Conservation (phyloP, 2,329 filamentous ascomycete genomes). For the Hypoxylon sp. region DNA sequence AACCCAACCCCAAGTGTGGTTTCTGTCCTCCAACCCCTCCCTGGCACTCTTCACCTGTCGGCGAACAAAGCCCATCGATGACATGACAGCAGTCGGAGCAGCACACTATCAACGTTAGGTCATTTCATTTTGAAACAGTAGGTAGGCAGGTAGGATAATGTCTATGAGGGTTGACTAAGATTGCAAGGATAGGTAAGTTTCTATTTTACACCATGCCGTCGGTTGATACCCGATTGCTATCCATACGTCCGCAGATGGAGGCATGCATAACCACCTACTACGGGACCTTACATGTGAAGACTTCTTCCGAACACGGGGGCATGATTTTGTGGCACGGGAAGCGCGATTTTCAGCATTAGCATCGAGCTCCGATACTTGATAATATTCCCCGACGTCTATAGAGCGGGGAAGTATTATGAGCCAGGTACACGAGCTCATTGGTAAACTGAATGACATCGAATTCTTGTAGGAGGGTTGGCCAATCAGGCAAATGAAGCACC, state of each 20-base stretch:
- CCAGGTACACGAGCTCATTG: background rate
- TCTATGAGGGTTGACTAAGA: background rate
- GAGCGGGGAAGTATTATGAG: background rate
- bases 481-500: background rate
- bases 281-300: conserved; percentile 1
- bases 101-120: background rate
- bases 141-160: background rate
- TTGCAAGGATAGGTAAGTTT: background rate
- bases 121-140: background rate
- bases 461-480: background rate
- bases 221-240: background rate
- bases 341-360: background rate
- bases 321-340: background rate
- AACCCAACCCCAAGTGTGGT: background rate
- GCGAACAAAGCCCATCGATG: conserved; percentile 1
- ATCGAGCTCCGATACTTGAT: conserved; percentile 1
- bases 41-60: background rate
- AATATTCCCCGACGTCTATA: background rate
- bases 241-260: background rate
- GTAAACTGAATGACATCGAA: background rate
- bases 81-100: background rate
- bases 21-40: background rate
- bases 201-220: background rate
- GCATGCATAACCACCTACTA: background rate
- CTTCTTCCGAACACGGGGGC: background rate